Evolutionary conservation across 176 grass and related monocot genomes (phyloP).

Genomic region (Musa schizocarpa): DNA sequence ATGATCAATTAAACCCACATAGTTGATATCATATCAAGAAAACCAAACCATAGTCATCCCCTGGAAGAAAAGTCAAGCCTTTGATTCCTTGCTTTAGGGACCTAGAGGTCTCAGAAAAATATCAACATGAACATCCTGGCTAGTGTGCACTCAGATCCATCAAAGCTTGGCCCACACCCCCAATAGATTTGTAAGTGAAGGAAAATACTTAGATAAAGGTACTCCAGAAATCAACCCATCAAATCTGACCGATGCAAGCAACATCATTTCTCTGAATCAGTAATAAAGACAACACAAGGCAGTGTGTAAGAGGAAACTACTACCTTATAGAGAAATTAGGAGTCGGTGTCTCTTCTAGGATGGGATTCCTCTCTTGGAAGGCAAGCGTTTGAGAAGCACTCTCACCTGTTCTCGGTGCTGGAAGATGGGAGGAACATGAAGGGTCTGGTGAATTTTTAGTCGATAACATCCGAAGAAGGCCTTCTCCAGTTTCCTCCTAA

Average conservation of each 20-base stretch:
- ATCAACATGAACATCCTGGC: too few species aligned
- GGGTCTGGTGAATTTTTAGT: neutral
- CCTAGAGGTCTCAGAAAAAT: neutral
- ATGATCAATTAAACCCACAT: neutral
- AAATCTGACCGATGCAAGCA: too few species aligned
- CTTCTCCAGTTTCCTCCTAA: neutral
- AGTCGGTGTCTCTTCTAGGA: constrained; percentile 6
- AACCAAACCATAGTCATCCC: neutral
- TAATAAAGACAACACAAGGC: neutral
- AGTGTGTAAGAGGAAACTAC: neutral
- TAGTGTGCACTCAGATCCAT: too few species aligned
- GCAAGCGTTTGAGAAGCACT: constrained; percentile 1
- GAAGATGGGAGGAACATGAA: constrained; percentile 12
- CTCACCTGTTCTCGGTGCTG: constrained; percentile 1
- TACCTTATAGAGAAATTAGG: constrained; percentile 21
- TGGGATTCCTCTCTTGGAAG: constrained; percentile 3
- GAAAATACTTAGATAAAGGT: too few species aligned
- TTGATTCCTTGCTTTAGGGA: neutral
- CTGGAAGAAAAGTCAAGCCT: neutral
- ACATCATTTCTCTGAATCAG: neutral
- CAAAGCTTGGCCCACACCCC: too few species aligned
- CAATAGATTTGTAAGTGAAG: too few species aligned
- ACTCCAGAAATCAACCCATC: too few species aligned
- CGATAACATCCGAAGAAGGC: constrained; percentile 19
- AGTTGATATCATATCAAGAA: neutral